Conservation (phyloP, 2,329 filamentous ascomycete species). For the Scleromitrula shiraiana region DNA sequence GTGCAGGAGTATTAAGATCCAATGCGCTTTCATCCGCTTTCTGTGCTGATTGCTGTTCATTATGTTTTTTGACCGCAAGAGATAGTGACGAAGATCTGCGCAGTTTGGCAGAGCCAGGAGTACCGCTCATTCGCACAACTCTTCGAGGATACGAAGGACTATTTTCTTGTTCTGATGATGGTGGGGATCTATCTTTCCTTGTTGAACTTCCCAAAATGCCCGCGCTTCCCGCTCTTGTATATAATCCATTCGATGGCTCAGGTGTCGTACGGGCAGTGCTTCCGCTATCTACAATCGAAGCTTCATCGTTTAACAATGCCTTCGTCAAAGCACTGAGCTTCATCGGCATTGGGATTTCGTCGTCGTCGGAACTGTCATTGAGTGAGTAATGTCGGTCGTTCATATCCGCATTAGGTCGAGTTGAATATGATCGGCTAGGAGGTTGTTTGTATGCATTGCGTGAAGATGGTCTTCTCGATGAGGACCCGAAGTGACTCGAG, state of each 20-base stretch:
- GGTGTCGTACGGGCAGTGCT: constrained; percentile 14
- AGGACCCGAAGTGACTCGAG: constrained; percentile 37
- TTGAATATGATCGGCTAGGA: constrained; percentile 36
- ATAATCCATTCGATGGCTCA: constrained; percentile 12
- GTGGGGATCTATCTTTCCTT: constrained; percentile 11
- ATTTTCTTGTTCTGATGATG: constrained; percentile 14
- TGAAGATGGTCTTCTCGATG: constrained; percentile 44
- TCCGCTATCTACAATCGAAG: constrained; percentile 24
- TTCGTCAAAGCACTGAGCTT: constrained; percentile 91
- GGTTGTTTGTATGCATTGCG: constrained; percentile 46
- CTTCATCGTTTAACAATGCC: constrained; percentile 63
- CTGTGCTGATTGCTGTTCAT: constrained; percentile 16
- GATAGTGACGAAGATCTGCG: constrained; percentile 25
- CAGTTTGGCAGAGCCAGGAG: constrained; percentile 23
- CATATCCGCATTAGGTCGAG: constrained; percentile 14
- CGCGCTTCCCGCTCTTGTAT: constrained; percentile 15
- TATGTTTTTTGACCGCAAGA: constrained; percentile 19
- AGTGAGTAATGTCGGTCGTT: constrained; percentile 41
- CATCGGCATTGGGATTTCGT: constrained; percentile 81
- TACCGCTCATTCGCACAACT: constrained; percentile 28
- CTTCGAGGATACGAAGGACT: constrained; percentile 25
- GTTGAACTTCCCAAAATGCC: constrained; percentile 1
- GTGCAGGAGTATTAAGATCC: constrained; percentile 28
- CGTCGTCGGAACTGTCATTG: constrained; percentile 89
- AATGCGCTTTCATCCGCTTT: constrained; percentile 23